These are phyloP conservation scores for Saccharum officinarum DNA, from an alignment of 176 grass and related monocot species.

Conservation along the genomic window DNA sequence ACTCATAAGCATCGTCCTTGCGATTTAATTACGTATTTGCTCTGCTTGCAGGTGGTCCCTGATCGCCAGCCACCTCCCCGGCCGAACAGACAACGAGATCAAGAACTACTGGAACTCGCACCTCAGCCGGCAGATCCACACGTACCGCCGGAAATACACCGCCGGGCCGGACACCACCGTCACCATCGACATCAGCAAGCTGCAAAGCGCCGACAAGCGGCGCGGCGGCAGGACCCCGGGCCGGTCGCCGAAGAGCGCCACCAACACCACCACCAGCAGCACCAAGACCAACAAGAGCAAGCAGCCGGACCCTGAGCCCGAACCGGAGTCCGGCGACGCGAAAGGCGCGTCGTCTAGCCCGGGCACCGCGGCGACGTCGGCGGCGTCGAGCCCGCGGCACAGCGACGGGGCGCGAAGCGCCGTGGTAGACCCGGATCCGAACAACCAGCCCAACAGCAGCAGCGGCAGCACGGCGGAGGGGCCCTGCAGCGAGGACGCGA, in stretches of 20 bases:
- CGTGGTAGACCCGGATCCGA: constrained; percentile 57
- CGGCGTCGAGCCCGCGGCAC: neutral
- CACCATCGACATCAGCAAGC: constrained; percentile 38
- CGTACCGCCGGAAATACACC: constrained; percentile 38
- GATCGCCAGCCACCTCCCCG: constrained; percentile 70
- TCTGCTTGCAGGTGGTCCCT: constrained; percentile 62
- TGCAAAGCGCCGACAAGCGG: constrained; percentile 30
- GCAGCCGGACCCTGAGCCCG: neutral
- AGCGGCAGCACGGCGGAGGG: neutral
- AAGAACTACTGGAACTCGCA: constrained; percentile 99
- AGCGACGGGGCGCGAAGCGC: constrained; percentile 46
- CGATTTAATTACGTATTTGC: too few species aligned
- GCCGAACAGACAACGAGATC: constrained; percentile 94
- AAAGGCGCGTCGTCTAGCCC: neutral
- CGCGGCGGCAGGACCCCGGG: constrained; percentile 34
- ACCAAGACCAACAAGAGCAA: neutral
- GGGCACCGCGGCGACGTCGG: neutral
- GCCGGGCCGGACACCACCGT: constrained; percentile 26
- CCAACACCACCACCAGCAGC: too few species aligned
- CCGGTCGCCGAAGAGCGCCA: neutral
- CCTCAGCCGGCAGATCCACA: constrained; percentile 73
- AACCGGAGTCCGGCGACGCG: neutral
- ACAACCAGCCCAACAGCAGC: constrained; percentile 3
- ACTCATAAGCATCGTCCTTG: too few species aligned
- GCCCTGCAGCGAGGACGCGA: constrained; percentile 38